Evolutionary conservation across 495 filamentous ascomycete genomes (phyloP).

Genomic region (Trichodelitschia bisporula): DNA sequence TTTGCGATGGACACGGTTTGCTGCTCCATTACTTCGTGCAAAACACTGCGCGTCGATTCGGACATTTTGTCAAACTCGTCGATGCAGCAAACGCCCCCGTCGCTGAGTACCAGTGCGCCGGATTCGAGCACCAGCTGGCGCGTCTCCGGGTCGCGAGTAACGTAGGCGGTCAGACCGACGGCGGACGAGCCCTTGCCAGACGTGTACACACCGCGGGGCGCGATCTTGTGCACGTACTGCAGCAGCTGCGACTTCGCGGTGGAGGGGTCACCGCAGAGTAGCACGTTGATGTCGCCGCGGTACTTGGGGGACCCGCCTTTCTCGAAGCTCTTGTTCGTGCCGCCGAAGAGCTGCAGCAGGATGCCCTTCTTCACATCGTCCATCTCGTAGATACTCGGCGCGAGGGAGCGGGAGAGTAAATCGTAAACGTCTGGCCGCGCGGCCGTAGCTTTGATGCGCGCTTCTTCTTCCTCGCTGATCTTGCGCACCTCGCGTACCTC

Average conservation of each 20-base stretch:
- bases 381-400: slow-evolving; percentile 91
- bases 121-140: slow-evolving; percentile 90
- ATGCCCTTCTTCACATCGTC: slow-evolving; percentile 99
- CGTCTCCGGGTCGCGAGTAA: slow-evolving; percentile 86
- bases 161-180: slow-evolving; percentile 94
- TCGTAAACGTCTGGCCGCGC: slow-evolving; percentile 78
- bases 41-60: slow-evolving; percentile 77
- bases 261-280: slow-evolving; percentile 90
- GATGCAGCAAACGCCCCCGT: slow-evolving; percentile 95
- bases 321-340: slow-evolving; percentile 96
- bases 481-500: slow-evolving; percentile 63
- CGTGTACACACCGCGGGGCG: slow-evolving; percentile 89
- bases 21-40: slow-evolving; percentile 99
- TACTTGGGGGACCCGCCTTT: slow-evolving; percentile 91
- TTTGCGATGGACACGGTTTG: slow-evolving; percentile 98
- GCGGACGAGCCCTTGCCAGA: slow-evolving; percentile 93
- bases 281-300: slow-evolving; percentile 88
- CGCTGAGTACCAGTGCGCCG: slow-evolving; percentile 80
- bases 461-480: slow-evolving; percentile 72
- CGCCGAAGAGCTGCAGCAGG: slow-evolving; percentile 83
- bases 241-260: slow-evolving; percentile 90
- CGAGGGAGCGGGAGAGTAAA: slow-evolving; percentile 71
- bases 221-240: slow-evolving; percentile 90
- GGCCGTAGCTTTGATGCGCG: slow-evolving; percentile 64
- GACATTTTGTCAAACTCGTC: slow-evolving; percentile 99